Conservation (phyloP, 345 rosid species). For the Citrus medica region DNA sequence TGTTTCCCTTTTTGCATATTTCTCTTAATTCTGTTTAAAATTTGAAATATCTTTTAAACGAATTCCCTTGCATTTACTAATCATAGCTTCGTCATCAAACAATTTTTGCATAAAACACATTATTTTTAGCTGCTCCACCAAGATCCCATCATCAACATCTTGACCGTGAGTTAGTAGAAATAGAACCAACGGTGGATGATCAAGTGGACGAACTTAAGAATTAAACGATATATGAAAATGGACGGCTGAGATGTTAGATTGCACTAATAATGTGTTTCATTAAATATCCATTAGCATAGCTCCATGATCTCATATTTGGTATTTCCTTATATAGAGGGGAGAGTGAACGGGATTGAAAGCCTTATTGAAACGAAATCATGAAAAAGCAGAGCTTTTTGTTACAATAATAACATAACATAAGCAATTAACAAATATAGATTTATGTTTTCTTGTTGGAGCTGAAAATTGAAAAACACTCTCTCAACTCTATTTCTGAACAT, state of each 20-base stretch:
- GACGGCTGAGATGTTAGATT: neutral
- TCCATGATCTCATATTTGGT: too few relatives aligned
- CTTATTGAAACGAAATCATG: neutral
- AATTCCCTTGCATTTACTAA: neutral
- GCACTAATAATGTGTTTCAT: neutral
- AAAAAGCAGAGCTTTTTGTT: constrained; percentile 3
- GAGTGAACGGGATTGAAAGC: too few relatives aligned
- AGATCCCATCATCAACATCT: neutral
- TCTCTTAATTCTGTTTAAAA: neutral
- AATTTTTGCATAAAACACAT: neutral
- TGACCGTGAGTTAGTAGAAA: neutral
- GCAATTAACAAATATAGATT: neutral
- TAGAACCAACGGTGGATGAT: neutral
- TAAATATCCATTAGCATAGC: neutral
- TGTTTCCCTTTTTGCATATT: neutral
- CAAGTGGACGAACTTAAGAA: neutral
- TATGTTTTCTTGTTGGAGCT: constrained; percentile 20
- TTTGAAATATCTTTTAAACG: neutral
- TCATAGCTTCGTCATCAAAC: neutral
- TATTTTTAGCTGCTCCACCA: too few relatives aligned
- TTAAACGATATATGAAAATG: neutral
- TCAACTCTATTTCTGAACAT: too few relatives aligned
- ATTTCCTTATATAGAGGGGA: too few relatives aligned
- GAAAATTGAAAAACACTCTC: neutral
- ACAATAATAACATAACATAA: too few relatives aligned